A percentile compares a stretch with the other conserved stretches of the same genome.
phyloP scores from a whole-genome alignment of 139 green algal genomes.

The Chlorella sp. region DNA sequence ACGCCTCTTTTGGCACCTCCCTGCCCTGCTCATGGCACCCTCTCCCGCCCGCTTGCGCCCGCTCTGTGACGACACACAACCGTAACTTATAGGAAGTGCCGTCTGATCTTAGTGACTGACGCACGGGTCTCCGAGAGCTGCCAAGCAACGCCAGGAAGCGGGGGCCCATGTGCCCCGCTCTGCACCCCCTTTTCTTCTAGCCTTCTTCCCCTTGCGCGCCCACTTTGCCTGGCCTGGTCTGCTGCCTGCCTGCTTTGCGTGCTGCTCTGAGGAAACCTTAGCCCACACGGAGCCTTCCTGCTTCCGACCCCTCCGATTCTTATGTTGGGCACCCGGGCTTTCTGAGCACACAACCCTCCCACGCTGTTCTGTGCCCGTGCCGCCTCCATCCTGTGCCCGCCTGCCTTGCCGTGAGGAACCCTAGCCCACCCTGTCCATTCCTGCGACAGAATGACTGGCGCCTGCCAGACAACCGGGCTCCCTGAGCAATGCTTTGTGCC shows the following conservation, averaged over 20 bases:
- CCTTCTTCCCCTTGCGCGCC: background rate
- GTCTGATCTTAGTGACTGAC: constrained; percentile 49
- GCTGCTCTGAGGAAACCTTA: constrained; percentile 10
- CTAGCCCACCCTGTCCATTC: constrained; percentile 12
- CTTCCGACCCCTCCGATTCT: background rate
- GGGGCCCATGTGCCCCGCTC: background rate
- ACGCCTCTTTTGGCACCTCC: too few species aligned
- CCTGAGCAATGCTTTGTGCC: constrained; percentile 6
- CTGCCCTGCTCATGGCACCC: too few species aligned
- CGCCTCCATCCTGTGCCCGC: too few species aligned
- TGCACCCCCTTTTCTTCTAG: background rate
- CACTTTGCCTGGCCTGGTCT: background rate
- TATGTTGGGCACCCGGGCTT: background rate
- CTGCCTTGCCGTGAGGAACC: constrained; percentile 8
- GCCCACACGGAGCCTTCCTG: constrained; percentile 19
- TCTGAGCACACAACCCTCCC: too few species aligned
- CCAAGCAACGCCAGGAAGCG: background rate
- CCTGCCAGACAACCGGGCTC: background rate
- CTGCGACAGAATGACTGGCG: constrained; percentile 18
- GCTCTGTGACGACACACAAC: constrained; percentile 41
- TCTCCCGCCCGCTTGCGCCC: background rate
- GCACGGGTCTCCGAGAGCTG: constrained; percentile 37
- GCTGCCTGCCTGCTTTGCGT: background rate
- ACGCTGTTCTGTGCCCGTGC: too few species aligned
- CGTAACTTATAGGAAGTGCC: constrained; percentile 37